Evolutionary conservation across 2,329 filamentous ascomycete genomes (phyloP).

Genomic region (Talaromyces sp.): DNA sequence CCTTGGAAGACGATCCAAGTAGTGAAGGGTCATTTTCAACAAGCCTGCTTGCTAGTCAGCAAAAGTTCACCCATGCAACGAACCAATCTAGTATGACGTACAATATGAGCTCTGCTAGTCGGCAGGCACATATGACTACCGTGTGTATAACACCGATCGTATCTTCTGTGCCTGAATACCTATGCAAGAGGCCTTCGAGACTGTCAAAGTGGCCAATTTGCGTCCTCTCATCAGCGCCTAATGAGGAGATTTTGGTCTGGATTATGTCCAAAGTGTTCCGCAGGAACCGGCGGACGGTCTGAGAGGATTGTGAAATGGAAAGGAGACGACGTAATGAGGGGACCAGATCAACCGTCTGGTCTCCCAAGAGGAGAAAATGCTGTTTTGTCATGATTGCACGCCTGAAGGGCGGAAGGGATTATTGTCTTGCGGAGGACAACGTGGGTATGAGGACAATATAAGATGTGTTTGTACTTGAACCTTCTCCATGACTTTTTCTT

Average conservation of each 20-base stretch:
- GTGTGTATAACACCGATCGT: neutral
- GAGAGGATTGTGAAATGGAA: neutral
- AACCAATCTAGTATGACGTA: neutral
- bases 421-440: neutral
- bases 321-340: neutral
- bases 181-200: neutral
- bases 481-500: neutral
- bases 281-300: neutral
- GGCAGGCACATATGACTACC: neutral
- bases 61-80: neutral
- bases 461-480: neutral
- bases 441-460: neutral
- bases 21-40: neutral
- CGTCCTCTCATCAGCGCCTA: neutral
- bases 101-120: neutral
- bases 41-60: neutral
- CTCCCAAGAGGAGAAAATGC: constrained; percentile 6
- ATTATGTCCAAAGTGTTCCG: neutral
- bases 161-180: neutral
- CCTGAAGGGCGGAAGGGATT: neutral
- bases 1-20: neutral
- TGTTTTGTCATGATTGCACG: neutral
- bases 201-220: neutral
- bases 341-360: constrained; percentile 16
- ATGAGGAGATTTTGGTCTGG: neutral